Percentiles rank a stretch among this genome's conserved stretches.
phyloP scores from a whole-genome alignment of 192 early-diverging fungal species.

The Coemansia sp. region DNA sequence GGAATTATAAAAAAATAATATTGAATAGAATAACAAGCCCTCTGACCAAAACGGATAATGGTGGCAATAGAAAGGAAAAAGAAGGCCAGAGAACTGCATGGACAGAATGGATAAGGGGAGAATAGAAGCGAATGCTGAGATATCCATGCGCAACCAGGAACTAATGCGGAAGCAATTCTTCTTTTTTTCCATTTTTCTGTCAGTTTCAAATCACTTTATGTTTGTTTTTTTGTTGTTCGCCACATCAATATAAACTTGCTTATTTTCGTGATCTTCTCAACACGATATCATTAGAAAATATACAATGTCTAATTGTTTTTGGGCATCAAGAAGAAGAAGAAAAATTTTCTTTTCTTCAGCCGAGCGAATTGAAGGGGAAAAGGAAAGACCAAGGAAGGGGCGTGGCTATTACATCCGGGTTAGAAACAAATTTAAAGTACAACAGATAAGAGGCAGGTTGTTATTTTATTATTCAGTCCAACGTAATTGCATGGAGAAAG shows the following conservation, averaged over 20 bases:
- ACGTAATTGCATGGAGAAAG: constrained; percentile 5
- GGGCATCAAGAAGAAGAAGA: background rate
- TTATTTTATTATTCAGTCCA: too few relatives aligned
- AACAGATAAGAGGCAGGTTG: too few relatives aligned
- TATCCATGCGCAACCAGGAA: constrained; percentile 9
- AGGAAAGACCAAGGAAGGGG: constrained; percentile 3
- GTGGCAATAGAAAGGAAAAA: constrained; percentile 3
- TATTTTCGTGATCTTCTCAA: background rate
- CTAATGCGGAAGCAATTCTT: constrained; percentile 11
- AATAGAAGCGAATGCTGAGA: background rate
- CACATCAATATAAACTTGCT: background rate
- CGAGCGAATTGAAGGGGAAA: background rate
- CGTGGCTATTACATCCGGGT: background rate
- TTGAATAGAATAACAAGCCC: background rate
- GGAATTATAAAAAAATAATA: constrained; percentile 8
- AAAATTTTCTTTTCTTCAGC: constrained; percentile 14
- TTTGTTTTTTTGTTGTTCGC: background rate
- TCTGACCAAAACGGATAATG: constrained; percentile 2
- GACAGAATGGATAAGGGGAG: constrained; percentile 3
- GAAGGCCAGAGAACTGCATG: background rate
- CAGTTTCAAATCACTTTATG: background rate
- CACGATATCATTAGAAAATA: background rate
- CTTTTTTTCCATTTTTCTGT: background rate
- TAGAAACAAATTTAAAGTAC: background rate
- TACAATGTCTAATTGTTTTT: background rate